Conservation (phyloP, 331 rosid genomes). For the Ulmus americana region DNA sequence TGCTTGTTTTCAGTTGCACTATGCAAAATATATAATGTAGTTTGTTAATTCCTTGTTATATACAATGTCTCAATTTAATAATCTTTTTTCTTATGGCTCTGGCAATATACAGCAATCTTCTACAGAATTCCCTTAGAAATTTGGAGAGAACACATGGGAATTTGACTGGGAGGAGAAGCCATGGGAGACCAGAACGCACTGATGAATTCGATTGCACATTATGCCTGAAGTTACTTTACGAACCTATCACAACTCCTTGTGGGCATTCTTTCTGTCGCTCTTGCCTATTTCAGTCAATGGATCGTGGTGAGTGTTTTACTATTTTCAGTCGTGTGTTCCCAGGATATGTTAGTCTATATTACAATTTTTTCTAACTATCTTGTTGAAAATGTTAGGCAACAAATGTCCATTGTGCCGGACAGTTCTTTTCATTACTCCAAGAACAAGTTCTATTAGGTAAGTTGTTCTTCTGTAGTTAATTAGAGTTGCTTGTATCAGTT, state of each 20-base stretch:
- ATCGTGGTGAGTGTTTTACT: constrained; percentile 55
- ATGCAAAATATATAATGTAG: neutral
- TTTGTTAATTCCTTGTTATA: constrained; percentile 6
- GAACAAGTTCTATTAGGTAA: constrained; percentile 81
- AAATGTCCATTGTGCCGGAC: constrained; percentile 99
- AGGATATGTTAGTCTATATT: neutral
- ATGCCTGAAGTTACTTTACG: constrained; percentile 76
- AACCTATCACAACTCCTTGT: constrained; percentile 94
- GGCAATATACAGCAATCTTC: constrained; percentile 58
- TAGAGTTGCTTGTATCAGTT: neutral
- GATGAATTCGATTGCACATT: constrained; percentile 90
- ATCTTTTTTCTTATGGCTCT: constrained; percentile 25
- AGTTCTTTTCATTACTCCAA: constrained; percentile 80
- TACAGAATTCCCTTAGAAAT: constrained; percentile 52
- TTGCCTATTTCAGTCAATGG: constrained; percentile 88
- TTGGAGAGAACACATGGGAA: constrained; percentile 47
- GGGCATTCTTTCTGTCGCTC: constrained; percentile 97
- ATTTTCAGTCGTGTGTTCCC: constrained; percentile 8
- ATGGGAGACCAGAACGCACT: constrained; percentile 56
- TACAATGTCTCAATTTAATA: constrained; percentile 17
- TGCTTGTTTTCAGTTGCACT: constrained; percentile 6
- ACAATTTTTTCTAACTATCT: constrained; percentile 19
- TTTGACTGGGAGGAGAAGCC: constrained; percentile 33
- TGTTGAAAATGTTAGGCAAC: constrained; percentile 63
- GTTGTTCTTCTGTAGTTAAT: constrained; percentile 20